Evolutionary conservation across 202 grass and related monocot genomes (phyloP).

Genomic region (Elaeis oleifera): DNA sequence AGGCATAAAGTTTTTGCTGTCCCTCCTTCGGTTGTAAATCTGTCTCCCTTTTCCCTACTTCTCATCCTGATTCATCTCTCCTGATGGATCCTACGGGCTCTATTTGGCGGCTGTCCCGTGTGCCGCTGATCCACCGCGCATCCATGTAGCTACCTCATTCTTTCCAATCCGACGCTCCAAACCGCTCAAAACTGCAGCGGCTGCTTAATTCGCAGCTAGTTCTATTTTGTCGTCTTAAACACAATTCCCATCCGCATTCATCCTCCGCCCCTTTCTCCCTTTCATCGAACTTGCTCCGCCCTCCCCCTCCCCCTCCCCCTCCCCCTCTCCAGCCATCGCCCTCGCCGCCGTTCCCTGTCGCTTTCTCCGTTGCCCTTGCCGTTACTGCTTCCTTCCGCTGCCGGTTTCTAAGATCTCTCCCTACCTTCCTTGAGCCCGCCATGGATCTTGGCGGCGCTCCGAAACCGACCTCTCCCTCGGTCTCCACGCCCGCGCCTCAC

Average conservation of each 20-base stretch:
- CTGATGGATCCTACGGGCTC: too few relatives aligned
- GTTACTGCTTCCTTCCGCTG: background rate
- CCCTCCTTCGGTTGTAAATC: too few relatives aligned
- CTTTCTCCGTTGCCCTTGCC: background rate
- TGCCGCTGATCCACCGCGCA: too few relatives aligned
- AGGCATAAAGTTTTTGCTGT: too few relatives aligned
- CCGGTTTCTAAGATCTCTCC: slow-evolving; percentile 15
- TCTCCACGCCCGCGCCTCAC: slow-evolving; percentile 23
- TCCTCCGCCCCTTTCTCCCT: slow-evolving; percentile 6
- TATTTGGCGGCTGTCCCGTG: too few relatives aligned
- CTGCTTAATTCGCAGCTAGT: too few relatives aligned
- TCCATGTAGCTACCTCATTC: too few relatives aligned
- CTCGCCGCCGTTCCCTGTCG: slow-evolving; percentile 1
- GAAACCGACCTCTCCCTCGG: slow-evolving; percentile 75
- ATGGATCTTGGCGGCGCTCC: slow-evolving; percentile 64
- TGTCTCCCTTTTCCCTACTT: too few relatives aligned
- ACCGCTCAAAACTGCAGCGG: too few relatives aligned
- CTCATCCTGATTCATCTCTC: too few relatives aligned
- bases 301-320: background rate
- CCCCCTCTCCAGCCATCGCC: background rate
- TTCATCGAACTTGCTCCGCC: background rate
- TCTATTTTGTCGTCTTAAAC: too few relatives aligned
- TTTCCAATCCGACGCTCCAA: too few relatives aligned
- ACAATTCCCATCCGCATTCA: slow-evolving; percentile 37
- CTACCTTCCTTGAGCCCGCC: background rate